These are phyloP conservation scores for Ramaria sp. DNA, from an alignment of 768 basidiomycete genomes.

Conservation along the genomic window DNA sequence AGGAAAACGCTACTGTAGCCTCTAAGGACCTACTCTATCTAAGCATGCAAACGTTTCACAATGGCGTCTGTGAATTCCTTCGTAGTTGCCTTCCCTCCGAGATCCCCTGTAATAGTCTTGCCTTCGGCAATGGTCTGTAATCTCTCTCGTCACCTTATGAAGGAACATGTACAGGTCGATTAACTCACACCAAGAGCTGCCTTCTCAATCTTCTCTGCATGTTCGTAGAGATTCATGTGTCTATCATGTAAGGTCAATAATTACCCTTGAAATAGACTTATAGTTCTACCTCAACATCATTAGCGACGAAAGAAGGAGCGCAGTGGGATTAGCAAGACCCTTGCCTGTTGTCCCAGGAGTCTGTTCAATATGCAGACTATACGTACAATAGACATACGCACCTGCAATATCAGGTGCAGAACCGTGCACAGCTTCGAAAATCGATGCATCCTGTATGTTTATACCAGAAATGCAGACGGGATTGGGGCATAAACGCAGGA, in stretches of 20 bases:
- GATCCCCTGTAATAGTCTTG: conserved; percentile 87
- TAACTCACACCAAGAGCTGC: conserved; percentile 72
- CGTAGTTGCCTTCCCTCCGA: conserved; percentile 88
- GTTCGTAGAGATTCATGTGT: conserved; percentile 83
- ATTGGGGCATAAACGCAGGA: background rate
- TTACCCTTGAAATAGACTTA: conserved; percentile 11
- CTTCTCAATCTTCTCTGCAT: conserved; percentile 85
- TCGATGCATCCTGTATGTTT: conserved; percentile 74
- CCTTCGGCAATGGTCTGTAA: conserved; percentile 93
- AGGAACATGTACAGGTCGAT: conserved; percentile 1
- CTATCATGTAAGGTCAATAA: conserved; percentile 29
- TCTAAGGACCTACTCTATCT: conserved; percentile 10
- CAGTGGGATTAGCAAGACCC: conserved; percentile 98
- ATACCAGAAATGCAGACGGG: background rate
- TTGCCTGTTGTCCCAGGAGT: conserved; percentile 40
- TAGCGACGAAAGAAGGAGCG: conserved; percentile 82
- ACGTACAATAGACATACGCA: conserved; percentile 20
- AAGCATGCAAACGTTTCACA: conserved; percentile 48
- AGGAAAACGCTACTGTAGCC: no score
- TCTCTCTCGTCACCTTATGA: conserved; percentile 3
- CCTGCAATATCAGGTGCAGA: conserved; percentile 99
- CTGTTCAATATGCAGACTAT: background rate
- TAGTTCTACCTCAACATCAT: conserved; percentile 88
- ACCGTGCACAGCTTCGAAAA: conserved; percentile 99
- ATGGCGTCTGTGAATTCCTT: conserved; percentile 84